Percentiles rank a stretch among this genome's conserved stretches.
These are phyloP conservation scores for Candolleomyces eurysporus DNA, from an alignment of 768 basidiomycete species.

Conservation along the genomic window DNA sequence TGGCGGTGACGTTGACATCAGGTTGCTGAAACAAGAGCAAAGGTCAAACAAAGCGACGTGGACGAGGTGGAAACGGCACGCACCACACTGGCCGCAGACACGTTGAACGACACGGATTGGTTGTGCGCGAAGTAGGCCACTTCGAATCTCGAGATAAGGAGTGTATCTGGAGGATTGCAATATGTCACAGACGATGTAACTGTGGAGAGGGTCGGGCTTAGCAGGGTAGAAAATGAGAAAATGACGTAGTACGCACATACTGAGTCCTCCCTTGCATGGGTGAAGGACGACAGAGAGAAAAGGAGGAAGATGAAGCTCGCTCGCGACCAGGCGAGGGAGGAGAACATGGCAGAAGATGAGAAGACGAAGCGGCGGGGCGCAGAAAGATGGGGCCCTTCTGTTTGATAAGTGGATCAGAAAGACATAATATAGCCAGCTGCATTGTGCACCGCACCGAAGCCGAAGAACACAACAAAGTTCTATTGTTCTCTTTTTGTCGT, in stretches of 20 bases:
- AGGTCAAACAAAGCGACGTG: constrained; percentile 15
- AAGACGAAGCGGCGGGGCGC: constrained; percentile 13
- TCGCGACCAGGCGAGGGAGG: constrained; percentile 77
- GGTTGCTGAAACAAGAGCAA: constrained; percentile 45
- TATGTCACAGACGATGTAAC: constrained; percentile 89
- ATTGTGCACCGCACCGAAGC: constrained; percentile 10
- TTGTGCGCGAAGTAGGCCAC: constrained; percentile 68
- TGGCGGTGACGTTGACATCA: constrained; percentile 79
- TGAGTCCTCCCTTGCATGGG: constrained; percentile 49
- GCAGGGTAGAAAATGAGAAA: constrained; percentile 5
- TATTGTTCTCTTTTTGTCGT: constrained; percentile 11
- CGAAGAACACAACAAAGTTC: not conserved
- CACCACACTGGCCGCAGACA: constrained; percentile 85
- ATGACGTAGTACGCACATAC: constrained; percentile 50
- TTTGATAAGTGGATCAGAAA: not conserved
- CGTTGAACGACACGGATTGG: constrained; percentile 76
- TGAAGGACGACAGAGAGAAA: constrained; percentile 32
- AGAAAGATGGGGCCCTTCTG: not conserved
- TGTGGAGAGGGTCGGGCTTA: constrained; percentile 25
- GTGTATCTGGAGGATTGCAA: constrained; percentile 74
- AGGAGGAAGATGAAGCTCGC: constrained; percentile 39
- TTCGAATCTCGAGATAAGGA: constrained; percentile 79
- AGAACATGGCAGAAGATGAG: constrained; percentile 51
- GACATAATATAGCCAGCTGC: not conserved
- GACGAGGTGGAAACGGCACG: constrained; percentile 28